phyloP scores from a whole-genome alignment of 495 filamentous ascomycete genomes.

The Ramalina intermedia region DNA sequence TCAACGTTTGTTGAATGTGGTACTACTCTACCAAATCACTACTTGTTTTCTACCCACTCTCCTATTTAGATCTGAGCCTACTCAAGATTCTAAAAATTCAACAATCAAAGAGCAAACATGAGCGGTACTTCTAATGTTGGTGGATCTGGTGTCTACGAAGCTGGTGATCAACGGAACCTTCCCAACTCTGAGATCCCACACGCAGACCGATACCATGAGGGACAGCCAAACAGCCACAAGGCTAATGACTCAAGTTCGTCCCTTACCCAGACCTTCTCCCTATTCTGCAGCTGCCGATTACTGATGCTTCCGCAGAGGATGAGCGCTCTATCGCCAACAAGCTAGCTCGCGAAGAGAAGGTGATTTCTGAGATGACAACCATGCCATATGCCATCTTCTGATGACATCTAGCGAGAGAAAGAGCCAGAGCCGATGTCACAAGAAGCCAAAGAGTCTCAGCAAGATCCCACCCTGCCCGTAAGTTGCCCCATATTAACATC shows the following conservation, averaged over 20 bases:
- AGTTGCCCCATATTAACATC: constrained; percentile 12
- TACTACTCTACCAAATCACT: too few species aligned
- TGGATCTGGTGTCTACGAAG: constrained; percentile 37
- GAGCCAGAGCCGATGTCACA: constrained; percentile 26
- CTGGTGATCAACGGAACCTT: constrained; percentile 56
- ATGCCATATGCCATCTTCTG: neutral
- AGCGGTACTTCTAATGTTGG: constrained; percentile 40
- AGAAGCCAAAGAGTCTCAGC: constrained; percentile 43
- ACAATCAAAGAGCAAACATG: constrained; percentile 1
- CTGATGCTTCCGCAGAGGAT: constrained; percentile 42
- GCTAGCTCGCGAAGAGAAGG: constrained; percentile 46
- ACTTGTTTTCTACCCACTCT: too few species aligned
- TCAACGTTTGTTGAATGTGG: too few species aligned
- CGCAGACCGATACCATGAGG: constrained; percentile 49
- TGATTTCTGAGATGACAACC: constrained; percentile 3
- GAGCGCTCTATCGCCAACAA: constrained; percentile 67
- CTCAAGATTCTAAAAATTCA: too few species aligned
- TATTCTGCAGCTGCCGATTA: neutral
- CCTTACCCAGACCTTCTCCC: neutral
- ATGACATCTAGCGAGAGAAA: constrained; percentile 22
- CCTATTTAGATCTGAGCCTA: too few species aligned
- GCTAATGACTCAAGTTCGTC: constrained; percentile 55
- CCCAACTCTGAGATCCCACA: constrained; percentile 41
- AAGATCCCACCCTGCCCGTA: constrained; percentile 57
- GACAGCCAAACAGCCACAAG: constrained; percentile 47